Conservation (phyloP, 2,329 filamentous ascomycete species). For the Cryoendolithus antarcticus region DNA sequence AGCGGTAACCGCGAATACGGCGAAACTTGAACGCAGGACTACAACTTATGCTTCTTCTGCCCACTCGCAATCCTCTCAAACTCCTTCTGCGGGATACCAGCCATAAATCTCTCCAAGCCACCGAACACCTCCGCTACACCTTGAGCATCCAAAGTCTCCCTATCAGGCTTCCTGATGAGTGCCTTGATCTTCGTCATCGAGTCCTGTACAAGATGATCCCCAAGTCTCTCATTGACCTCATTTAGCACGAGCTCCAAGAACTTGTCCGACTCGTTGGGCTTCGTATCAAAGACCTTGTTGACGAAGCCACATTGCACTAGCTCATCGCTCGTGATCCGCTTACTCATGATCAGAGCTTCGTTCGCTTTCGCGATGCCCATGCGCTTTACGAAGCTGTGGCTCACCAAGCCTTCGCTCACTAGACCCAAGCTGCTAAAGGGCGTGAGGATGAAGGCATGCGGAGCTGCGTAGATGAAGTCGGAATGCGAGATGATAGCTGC, state of each 20-base stretch:
- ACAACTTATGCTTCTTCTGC: conserved; percentile 91
- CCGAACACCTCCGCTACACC: conserved; percentile 77
- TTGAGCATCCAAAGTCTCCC: conserved; percentile 60
- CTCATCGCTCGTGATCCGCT: conserved; percentile 60
- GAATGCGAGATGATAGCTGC: conserved; percentile 72
- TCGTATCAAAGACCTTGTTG: conserved; percentile 62
- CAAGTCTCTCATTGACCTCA: conserved; percentile 72
- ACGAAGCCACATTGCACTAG: conserved; percentile 68
- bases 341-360: conserved; percentile 86
- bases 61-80: conserved; percentile 75
- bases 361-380: conserved; percentile 74
- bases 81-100: conserved; percentile 74
- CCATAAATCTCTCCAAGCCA: conserved; percentile 68
- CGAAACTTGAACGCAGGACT: neutral
- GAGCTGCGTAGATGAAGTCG: conserved; percentile 84
- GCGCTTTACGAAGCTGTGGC: conserved; percentile 63
- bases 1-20: too few species aligned
- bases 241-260: conserved; percentile 61
- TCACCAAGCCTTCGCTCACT: conserved; percentile 77
- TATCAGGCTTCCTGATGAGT: conserved; percentile 62
- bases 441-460: conserved; percentile 73
- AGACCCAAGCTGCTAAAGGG: conserved; percentile 85
- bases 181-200: conserved; percentile 76
- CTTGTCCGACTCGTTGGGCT: conserved; percentile 47
- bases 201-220: conserved; percentile 65